Conservation (phyloP, 73 alveolate species). For the Chromera velia region DNA sequence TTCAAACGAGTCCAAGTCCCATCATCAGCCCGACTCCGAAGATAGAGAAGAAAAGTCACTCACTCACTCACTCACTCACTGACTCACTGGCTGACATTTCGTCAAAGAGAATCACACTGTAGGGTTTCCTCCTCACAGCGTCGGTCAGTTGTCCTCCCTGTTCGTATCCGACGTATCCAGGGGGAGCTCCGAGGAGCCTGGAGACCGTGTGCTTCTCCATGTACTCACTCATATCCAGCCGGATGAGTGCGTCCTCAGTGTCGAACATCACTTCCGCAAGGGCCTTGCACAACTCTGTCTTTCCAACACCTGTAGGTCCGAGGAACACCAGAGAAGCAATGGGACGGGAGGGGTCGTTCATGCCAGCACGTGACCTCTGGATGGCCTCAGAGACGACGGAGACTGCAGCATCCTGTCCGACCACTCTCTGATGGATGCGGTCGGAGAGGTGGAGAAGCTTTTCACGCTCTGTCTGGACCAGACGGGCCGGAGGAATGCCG, state of each 20-base stretch:
- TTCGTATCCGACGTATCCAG: constrained; percentile 50
- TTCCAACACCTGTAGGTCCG: constrained; percentile 40
- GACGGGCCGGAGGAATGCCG: neutral
- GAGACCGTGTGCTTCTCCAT: constrained; percentile 48
- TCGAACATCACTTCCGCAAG: neutral
- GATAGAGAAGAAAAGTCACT: no score
- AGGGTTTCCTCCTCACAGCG: constrained; percentile 41
- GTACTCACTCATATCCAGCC: constrained; percentile 47
- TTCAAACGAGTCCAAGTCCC: no score
- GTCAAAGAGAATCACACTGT: constrained; percentile 37
- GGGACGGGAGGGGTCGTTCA: constrained; percentile 29
- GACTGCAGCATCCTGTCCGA: constrained; percentile 31
- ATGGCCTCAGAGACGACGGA: constrained; percentile 20
- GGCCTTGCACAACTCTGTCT: constrained; percentile 35
- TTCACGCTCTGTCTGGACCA: neutral
- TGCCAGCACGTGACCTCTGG: constrained; percentile 23
- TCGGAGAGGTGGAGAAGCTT: constrained; percentile 29
- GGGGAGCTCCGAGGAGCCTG: constrained; percentile 51
- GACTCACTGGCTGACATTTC: constrained; percentile 35
- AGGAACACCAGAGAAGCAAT: constrained; percentile 9
- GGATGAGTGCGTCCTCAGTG: constrained; percentile 25
- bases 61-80: no score
- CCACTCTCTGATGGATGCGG: constrained; percentile 28
- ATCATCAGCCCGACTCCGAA: no score
- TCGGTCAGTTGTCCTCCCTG: constrained; percentile 47